Base-by-base conservation (phyloP, 2,329 filamentous ascomycete genomes). In the Hypoxylon sp. region DNA sequence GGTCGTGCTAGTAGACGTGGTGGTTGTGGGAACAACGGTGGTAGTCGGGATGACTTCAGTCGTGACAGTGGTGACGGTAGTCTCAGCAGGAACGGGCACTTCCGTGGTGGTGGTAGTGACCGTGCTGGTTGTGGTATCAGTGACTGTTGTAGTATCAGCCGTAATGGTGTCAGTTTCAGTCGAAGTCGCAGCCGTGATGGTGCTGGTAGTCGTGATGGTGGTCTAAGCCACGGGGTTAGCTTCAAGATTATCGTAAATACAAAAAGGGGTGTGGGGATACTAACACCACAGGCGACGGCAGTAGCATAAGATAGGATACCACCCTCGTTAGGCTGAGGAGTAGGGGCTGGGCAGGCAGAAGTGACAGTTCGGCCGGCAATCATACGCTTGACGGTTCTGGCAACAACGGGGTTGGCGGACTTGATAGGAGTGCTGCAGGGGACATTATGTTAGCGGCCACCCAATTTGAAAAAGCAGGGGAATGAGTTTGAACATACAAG, bases 231-330 rank as follows among this genome's bases (percentile, higher is more conserved):
- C 15, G 4, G 21, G 11, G 39, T 56, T 46, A 56, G 53, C n/a
- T 21, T 27, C 29, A 13, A 15, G 13, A 13, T 31, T 15, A 31
- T 37, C 3, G 17, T 13, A 17, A 56, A 29, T 27, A 15, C 2
- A 6, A 17, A 35, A 21, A 47, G 10, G 5, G 47, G 27, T 31
- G 27, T 19, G 17, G 35, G n/a, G 21, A 59, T 39, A 51, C 56
- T 39, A 0, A 59, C 56, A 15, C 53, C 47, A 21, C 58, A 67
- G 39, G 63, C 52, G 29, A 67, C 63, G 21, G 17, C 21, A 17
- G 63, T 53, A 19, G 58, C 52, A 19, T 67, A 67, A 17, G 46
- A 54, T 19, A 53, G 35, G 57, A 62, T 21, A 32, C 57, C 52
- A 8, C 53, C 57, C 11, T 55, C 56, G 29, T 66, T 66, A 11